Evolutionary conservation across 345 rosid genomes (phyloP).

Genomic region (Eutrema heterophyllum): DNA sequence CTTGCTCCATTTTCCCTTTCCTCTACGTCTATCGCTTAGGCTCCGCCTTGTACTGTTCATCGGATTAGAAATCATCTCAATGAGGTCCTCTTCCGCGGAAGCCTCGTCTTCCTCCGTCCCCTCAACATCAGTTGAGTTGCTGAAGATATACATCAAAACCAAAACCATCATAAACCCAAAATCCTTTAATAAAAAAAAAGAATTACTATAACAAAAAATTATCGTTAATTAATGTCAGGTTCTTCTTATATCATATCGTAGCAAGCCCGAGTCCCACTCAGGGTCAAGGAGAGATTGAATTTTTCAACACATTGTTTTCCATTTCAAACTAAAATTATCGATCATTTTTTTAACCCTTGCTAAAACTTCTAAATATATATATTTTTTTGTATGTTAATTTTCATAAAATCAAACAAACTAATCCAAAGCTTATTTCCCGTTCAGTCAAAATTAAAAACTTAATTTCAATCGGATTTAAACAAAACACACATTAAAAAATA

Average conservation of each 20-base stretch:
- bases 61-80: conserved; percentile 18
- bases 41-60: conserved; percentile 53
- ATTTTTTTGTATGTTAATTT: neutral
- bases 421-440: neutral
- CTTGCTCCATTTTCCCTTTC: conserved; percentile 25
- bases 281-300: neutral
- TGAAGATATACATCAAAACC: conserved; percentile 2
- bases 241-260: neutral
- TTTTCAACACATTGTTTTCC: neutral
- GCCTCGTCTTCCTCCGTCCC: neutral
- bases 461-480: neutral
- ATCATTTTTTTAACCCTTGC: neutral
- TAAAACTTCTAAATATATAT: neutral
- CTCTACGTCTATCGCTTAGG: conserved; percentile 26
- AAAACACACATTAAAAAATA: neutral
- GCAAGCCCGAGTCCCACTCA: neutral
- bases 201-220: neutral
- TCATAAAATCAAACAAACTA: neutral
- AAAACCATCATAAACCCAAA: neutral
- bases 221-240: neutral
- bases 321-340: neutral
- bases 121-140: conserved; percentile 32
- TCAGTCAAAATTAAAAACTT: neutral
- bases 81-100: conserved; percentile 3
- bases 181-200: neutral